Conservation (phyloP, 2,329 filamentous ascomycete genomes). For the Penicillium sp. region DNA sequence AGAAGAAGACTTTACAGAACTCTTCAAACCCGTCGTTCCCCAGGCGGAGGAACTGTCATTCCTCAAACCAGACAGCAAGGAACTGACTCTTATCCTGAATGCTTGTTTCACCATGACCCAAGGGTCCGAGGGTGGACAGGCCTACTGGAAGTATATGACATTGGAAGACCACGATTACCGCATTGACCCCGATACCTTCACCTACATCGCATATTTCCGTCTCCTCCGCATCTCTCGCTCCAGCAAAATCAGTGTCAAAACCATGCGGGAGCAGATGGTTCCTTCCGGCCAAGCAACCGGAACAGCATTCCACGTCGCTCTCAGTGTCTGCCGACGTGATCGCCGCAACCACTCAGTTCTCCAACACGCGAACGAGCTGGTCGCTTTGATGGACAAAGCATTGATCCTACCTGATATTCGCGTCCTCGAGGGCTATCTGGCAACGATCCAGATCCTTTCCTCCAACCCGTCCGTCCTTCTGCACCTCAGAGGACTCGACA, state of each 20-base stretch:
- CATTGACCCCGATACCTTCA: constrained; percentile 70
- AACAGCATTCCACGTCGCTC: constrained; percentile 67
- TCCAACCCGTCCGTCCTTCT: constrained; percentile 30
- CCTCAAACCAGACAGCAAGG: constrained; percentile 52
- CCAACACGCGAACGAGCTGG: constrained; percentile 60
- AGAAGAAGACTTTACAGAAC: constrained; percentile 29
- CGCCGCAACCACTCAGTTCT: constrained; percentile 71
- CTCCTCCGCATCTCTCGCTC: constrained; percentile 64
- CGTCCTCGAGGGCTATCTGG: constrained; percentile 31
- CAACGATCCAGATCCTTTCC: constrained; percentile 26
- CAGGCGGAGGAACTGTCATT: constrained; percentile 29
- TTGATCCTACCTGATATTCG: constrained; percentile 32
- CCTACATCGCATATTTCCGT: constrained; percentile 67
- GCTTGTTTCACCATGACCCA: constrained; percentile 59
- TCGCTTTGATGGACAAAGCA: constrained; percentile 59
- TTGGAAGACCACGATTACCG: constrained; percentile 45
- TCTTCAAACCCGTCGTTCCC: constrained; percentile 38
- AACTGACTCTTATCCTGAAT: constrained; percentile 67
- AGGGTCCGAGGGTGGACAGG: constrained; percentile 60
- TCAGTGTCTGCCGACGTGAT: constrained; percentile 72
- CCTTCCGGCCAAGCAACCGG: constrained; percentile 45
- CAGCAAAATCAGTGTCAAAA: constrained; percentile 58
- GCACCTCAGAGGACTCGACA: constrained; percentile 27
- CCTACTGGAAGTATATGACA: constrained; percentile 76
- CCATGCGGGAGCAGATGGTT: constrained; percentile 56